Conservation (phyloP, 1,284 basidiomycete genomes). For the Pseudozyma sp. region DNA sequence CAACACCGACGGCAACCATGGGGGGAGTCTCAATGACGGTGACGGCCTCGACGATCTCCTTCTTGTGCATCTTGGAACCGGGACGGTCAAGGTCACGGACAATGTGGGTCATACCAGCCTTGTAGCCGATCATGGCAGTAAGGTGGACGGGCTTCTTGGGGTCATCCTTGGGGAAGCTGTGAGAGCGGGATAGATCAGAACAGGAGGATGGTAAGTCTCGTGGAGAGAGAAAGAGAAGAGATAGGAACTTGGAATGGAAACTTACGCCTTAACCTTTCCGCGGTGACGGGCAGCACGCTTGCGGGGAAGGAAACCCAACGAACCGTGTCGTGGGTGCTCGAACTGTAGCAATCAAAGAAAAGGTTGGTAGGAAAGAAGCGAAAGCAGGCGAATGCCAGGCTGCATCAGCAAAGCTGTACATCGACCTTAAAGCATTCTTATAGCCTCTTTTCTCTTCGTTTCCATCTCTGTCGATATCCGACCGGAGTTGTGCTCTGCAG, state of each 20-base stretch:
- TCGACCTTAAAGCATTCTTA: constrained; percentile 55
- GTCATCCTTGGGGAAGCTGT: constrained; percentile 81
- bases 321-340: constrained; percentile 69
- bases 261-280: constrained; percentile 66
- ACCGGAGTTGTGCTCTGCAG: not conserved
- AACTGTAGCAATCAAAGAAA: constrained; percentile 49
- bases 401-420: constrained; percentile 60
- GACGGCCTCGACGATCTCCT: constrained; percentile 98
- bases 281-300: constrained; percentile 69
- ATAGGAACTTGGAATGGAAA: not conserved
- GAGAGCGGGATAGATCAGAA: not conserved
- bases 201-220: not conserved
- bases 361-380: constrained; percentile 35
- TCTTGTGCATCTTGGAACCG: constrained; percentile 75
- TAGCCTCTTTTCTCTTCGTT: constrained; percentile 31
- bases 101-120: constrained; percentile 99
- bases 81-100: constrained; percentile 99
- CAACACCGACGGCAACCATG: constrained; percentile 96
- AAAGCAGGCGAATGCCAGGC: constrained; percentile 54
- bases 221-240: not conserved
- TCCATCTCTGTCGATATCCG: constrained; percentile 20
- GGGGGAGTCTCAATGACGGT: constrained; percentile 97
- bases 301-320: constrained; percentile 68
- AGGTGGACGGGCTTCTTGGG: constrained; percentile 99
- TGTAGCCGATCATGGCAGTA: constrained; percentile 98